Evolutionary conservation across 352 stramenopile species (phyloP).

Genomic region (Plasmopara muralis): DNA sequence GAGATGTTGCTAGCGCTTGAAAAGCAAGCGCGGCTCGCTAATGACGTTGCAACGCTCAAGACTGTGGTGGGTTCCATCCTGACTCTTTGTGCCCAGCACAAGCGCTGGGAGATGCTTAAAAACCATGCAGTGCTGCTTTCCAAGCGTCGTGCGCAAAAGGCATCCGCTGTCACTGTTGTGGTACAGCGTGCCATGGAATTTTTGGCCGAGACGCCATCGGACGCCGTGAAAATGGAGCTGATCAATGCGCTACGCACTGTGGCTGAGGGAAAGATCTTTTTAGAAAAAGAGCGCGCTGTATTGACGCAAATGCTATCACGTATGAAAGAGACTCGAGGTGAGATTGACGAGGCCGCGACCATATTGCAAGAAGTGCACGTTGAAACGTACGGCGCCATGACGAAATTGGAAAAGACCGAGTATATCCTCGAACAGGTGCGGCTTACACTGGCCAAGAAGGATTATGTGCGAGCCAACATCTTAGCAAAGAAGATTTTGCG

Average conservation of each 20-base stretch:
- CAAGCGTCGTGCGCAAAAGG: constrained; percentile 88
- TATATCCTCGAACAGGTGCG: constrained; percentile 98
- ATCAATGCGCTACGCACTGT: constrained; percentile 92
- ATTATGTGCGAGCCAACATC: constrained; percentile 95
- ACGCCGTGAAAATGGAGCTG: constrained; percentile 88
- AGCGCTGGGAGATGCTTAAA: constrained; percentile 88
- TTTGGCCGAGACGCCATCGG: constrained; percentile 60
- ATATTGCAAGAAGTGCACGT: constrained; percentile 97
- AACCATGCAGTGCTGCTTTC: constrained; percentile 77
- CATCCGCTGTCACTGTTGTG: constrained; percentile 73
- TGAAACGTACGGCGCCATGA: constrained; percentile 98
- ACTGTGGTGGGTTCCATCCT: constrained; percentile 67
- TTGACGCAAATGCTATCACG: constrained; percentile 89
- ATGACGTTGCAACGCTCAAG: constrained; percentile 84
- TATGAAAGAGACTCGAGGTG: constrained; percentile 90
- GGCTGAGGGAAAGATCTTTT: constrained; percentile 96
- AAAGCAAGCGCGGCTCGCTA: constrained; percentile 75
- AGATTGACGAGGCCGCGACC: constrained; percentile 90
- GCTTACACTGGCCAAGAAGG: constrained; percentile 94
- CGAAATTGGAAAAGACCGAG: constrained; percentile 97
- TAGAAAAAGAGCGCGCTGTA: constrained; percentile 94
- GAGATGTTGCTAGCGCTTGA: constrained; percentile 83
- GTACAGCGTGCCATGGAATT: constrained; percentile 84
- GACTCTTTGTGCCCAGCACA: constrained; percentile 69
- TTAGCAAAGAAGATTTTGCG: constrained; percentile 95